Percentiles rank a stretch among this genome's conserved stretches.
Conservation (phyloP, 2,329 filamentous ascomycete species). For the Curvularia sp. region DNA sequence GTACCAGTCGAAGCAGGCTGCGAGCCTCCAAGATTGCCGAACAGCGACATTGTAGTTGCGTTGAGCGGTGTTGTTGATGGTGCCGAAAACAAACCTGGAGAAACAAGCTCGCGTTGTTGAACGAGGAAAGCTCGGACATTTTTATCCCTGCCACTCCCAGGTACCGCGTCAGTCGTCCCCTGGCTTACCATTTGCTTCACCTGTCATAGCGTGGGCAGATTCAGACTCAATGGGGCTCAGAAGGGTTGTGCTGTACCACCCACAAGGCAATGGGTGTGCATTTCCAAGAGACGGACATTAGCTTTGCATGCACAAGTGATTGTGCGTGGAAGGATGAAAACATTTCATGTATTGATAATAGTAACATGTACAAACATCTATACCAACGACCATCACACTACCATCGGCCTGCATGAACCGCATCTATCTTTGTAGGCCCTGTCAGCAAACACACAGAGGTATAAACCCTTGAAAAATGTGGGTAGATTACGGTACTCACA, state of each 20-base stretch:
- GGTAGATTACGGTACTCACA: neutral
- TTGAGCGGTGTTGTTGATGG: slow-evolving; percentile 41
- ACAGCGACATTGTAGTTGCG: slow-evolving; percentile 45
- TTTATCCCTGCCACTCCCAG: slow-evolving; percentile 24
- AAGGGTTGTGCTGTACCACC: neutral
- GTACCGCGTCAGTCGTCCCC: slow-evolving; percentile 10
- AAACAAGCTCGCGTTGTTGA: slow-evolving; percentile 36
- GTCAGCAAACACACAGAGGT: slow-evolving; percentile 10
- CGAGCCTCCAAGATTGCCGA: slow-evolving; percentile 40
- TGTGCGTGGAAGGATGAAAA: slow-evolving; percentile 1
- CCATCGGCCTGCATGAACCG: neutral
- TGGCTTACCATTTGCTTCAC: neutral
- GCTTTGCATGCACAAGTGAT: neutral
- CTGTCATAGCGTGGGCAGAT: neutral
- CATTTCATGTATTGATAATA: neutral
- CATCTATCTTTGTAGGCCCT: neutral
- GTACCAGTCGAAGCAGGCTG: slow-evolving; percentile 42
- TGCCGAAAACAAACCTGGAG: slow-evolving; percentile 34
- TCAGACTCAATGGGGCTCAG: neutral
- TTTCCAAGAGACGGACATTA: neutral
- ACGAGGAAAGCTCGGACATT: slow-evolving; percentile 22
- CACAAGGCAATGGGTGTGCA: neutral
- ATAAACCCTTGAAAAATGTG: slow-evolving; percentile 1
- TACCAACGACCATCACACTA: slow-evolving; percentile 1
- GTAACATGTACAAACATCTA: slow-evolving; percentile 15